Evolutionary conservation across 345 rosid genomes (phyloP), one percentile per base, ranked within the genome.

Genomic region (Geranium rotundifolium): DNA sequence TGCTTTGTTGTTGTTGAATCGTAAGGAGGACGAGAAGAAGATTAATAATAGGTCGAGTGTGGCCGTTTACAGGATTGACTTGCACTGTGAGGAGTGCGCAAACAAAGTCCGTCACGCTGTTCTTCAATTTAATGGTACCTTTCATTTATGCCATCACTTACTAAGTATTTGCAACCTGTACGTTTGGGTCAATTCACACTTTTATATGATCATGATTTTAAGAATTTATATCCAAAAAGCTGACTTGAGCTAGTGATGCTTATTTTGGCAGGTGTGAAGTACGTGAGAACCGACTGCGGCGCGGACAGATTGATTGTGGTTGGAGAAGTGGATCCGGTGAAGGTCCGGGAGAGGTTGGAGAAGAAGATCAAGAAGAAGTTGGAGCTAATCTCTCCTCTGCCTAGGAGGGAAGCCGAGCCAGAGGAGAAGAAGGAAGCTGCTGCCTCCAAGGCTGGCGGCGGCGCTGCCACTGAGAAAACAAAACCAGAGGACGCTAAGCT

Each of bases 311-410:
- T 93, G 64, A 83, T 92, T 31, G 96, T 90, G 56, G 72, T 58
- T 23, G 99, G 99, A 2, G 75, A 85, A 75, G 85, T 86, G 16
- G 89, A 93, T 66, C 97, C 99, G 1, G 49, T 57, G 6, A 64
- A 76, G 19, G 58, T 88, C 37, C 75, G 69, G 49, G 69, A 61
- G 8, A 27, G 2, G 54, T 72, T 83, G 62, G 75, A 75, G 54
- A 56, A 7, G 62, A 78, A 69, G 67, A 74, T 78, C 29, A 72
- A 61, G 14, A 77, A 68, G 72, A 75, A 80, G 29, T 75, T 75
- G 4, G 79, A 77, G n/a, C 60, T 83, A 8, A 46, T 80, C 56
- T 80, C 83, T 67, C 85, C 85, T 5, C 81, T 61, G 34, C 77
- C 78, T n/a, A 74, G 65, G 58, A 23, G 67, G 71, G 17, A 64